These are phyloP conservation scores for Prunus padus DNA, from an alignment of 306 rosid genomes.

Conservation along the genomic window DNA sequence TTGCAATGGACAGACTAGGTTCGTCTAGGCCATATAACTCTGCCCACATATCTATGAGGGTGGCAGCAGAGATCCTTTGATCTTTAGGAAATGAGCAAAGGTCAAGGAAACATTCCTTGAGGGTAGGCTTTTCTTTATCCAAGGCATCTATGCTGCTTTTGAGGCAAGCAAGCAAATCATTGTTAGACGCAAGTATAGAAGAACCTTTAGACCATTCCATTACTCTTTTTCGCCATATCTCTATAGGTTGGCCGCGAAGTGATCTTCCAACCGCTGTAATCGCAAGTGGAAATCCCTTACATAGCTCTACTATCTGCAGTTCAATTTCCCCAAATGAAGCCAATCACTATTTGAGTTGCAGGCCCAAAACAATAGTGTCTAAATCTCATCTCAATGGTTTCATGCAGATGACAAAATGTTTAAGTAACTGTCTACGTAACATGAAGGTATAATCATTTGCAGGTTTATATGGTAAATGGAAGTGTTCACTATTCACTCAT, in stretches of 20 bases:
- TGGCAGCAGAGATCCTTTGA: conserved; percentile 50
- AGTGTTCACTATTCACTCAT: not conserved
- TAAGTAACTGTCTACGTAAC: not conserved
- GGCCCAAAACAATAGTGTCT: not conserved
- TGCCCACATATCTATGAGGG: conserved; percentile 62
- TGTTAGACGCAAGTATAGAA: conserved; percentile 26
- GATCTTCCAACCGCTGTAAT: conserved; percentile 42
- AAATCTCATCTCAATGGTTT: conserved; percentile 11
- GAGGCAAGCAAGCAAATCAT: conserved; percentile 32
- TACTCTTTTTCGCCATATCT: conserved; percentile 32
- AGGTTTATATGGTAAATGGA: not conserved
- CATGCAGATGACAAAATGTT: conserved; percentile 14
- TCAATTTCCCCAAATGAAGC: too few species aligned
- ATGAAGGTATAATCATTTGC: not conserved
- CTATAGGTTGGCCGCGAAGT: conserved; percentile 15
- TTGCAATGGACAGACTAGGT: conserved; percentile 27
- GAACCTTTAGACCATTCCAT: conserved; percentile 23
- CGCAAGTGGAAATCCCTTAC: conserved; percentile 50
- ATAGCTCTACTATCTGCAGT: conserved; percentile 48
- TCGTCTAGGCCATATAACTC: conserved; percentile 41
- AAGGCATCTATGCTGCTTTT: conserved; percentile 38
- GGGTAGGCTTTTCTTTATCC: conserved; percentile 16
- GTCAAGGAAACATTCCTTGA: conserved; percentile 57
- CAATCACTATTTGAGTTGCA: too few species aligned
- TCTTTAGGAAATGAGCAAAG: conserved; percentile 59